Evolutionary conservation across 805 yeast species (phyloP).

Genomic region (Candida xyloterini): DNA sequence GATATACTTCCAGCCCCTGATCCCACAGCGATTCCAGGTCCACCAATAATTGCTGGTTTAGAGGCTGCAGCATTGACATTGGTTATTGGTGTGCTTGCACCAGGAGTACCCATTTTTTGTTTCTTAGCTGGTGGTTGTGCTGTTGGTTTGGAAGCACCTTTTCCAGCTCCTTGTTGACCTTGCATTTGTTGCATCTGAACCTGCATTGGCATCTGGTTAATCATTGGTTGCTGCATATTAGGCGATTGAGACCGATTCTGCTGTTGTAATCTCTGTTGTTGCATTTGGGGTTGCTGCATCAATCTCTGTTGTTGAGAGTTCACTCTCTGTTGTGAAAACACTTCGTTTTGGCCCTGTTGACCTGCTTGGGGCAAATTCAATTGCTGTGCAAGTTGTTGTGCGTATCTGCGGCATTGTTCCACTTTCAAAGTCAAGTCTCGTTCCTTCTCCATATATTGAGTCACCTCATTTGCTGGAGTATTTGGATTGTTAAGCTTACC

Average conservation of each 20-base stretch:
- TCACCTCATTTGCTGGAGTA: conserved; percentile 43
- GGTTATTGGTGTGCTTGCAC: conserved; percentile 38
- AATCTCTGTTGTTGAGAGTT: conserved; percentile 25
- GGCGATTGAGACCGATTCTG: conserved; percentile 9
- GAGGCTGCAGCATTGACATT: conserved; percentile 49
- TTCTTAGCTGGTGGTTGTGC: conserved; percentile 15
- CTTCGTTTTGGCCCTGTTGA: conserved; percentile 16
- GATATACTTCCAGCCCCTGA: conserved; percentile 4
- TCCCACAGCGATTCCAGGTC: conserved; percentile 15
- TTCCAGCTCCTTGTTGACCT: conserved; percentile 5
- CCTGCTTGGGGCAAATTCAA: conserved; percentile 28
- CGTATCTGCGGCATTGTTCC: conserved; percentile 43
- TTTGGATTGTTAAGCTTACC: conserved; percentile 43
- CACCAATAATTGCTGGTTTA: conserved; percentile 19
- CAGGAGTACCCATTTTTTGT: conserved; percentile 18
- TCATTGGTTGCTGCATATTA: conserved; percentile 12
- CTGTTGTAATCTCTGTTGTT: conserved; percentile 14
- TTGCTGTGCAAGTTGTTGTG: conserved; percentile 43
- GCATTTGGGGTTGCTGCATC: conserved; percentile 25
- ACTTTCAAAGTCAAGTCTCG: conserved; percentile 44
- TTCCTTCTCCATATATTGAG: conserved; percentile 47
- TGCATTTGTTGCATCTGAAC: conserved; percentile 12
- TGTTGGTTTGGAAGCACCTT: conserved; percentile 9
- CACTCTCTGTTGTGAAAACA: conserved; percentile 13
- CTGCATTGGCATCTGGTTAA: conserved; percentile 14